Conservation (phyloP, 768 basidiomycete species). For the Cubamyces lactineus region DNA sequence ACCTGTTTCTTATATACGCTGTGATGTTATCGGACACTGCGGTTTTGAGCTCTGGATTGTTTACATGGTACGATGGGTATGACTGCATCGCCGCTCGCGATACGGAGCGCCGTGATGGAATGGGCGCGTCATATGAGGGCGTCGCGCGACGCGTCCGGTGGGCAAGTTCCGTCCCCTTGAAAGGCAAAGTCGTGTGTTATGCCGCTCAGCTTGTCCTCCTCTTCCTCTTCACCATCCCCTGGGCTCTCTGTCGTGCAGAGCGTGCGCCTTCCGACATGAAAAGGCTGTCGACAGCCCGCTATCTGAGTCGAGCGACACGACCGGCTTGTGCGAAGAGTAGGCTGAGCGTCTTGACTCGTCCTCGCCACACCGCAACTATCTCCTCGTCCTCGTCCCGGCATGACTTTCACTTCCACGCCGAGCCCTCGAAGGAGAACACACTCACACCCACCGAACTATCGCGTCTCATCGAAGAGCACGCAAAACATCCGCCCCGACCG, state of each 20-base stretch:
- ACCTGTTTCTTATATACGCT: slow-evolving; percentile 6
- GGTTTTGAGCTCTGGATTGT: not conserved
- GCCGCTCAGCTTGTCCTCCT: not conserved
- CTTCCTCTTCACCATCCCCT: not conserved
- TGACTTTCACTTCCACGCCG: slow-evolving; percentile 10
- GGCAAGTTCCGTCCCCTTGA: slow-evolving; percentile 11
- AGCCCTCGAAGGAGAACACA: slow-evolving; percentile 26
- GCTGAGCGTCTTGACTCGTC: not conserved
- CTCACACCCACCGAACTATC: slow-evolving; percentile 56
- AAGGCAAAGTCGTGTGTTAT: not conserved
- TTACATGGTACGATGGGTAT: no score
- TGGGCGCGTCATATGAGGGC: slow-evolving; percentile 3
- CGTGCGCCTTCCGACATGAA: not conserved
- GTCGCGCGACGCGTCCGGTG: slow-evolving; percentile 17
- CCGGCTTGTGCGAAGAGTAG: no score
- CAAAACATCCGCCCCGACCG: slow-evolving; percentile 63
- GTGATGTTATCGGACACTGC: slow-evolving; percentile 21
- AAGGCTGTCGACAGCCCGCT: not conserved
- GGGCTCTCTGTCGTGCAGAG: no score
- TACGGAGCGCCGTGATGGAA: not conserved
- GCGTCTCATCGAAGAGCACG: slow-evolving; percentile 63
- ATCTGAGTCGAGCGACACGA: not conserved
- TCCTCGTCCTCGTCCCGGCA: not conserved
- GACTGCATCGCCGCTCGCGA: not conserved
- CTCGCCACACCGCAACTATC: not conserved